Conservation (phyloP, 2,329 filamentous ascomycete genomes). For the Fusarium sacchari region DNA sequence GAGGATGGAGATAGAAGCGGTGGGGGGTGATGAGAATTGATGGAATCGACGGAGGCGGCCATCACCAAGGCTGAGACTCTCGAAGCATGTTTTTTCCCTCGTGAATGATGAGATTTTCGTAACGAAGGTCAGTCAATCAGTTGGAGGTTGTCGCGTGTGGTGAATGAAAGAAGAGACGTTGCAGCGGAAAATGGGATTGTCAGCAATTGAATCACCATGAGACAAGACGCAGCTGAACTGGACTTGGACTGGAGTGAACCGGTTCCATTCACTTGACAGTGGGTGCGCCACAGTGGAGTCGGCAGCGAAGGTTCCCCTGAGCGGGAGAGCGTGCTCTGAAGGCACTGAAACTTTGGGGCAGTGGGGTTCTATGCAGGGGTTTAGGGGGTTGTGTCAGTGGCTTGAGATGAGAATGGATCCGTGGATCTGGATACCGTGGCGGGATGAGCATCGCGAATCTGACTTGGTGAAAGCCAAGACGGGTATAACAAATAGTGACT, state of each 20-base stretch:
- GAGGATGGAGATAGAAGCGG: conserved; percentile 25
- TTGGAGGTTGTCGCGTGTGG: background rate
- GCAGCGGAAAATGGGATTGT: background rate
- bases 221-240: conserved; percentile 1
- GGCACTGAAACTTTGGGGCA: conserved; percentile 33
- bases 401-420: conserved; percentile 15
- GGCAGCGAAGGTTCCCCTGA: conserved; percentile 19
- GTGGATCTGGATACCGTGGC: conserved; percentile 20
- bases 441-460: conserved; percentile 21
- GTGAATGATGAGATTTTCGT: background rate
- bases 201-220: conserved; percentile 10
- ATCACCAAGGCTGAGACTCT: conserved; percentile 39
- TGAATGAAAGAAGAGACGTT: conserved; percentile 16
- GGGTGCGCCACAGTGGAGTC: conserved; percentile 33
- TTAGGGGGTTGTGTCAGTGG: conserved; percentile 29
- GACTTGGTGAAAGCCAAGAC: background rate
- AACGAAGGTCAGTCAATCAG: background rate
- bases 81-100: conserved; percentile 33
- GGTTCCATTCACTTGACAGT: conserved; percentile 6
- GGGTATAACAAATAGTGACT: background rate
- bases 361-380: conserved; percentile 12
- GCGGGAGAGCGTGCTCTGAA: conserved; percentile 15
- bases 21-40: conserved; percentile 33
- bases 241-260: background rate
- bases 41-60: conserved; percentile 40